phyloP scores from a whole-genome alignment of 2,329 filamentous ascomycete species.

The Alternaria longipes region DNA sequence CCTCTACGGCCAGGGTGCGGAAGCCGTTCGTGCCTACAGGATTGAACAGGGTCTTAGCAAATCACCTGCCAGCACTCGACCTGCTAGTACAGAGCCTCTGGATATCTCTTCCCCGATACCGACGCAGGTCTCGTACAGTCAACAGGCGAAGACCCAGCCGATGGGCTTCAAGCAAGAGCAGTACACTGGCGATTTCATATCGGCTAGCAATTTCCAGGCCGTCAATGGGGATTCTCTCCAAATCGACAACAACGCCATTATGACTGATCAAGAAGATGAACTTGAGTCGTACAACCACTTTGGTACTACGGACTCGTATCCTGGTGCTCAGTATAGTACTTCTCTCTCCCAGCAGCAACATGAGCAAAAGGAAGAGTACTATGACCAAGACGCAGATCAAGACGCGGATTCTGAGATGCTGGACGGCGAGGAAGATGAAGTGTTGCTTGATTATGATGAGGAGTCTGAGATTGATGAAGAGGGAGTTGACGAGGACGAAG shows the following conservation, averaged over 20 bases:
- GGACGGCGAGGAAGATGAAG: slow-evolving; percentile 21
- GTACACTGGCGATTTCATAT: slow-evolving; percentile 23
- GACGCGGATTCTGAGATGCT: slow-evolving; percentile 27
- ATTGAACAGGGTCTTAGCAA: slow-evolving; percentile 28
- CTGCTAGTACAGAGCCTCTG: slow-evolving; percentile 31
- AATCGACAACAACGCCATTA: slow-evolving; percentile 18
- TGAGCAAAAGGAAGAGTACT: slow-evolving; percentile 3
- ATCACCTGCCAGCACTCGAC: slow-evolving; percentile 25
- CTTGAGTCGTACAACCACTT: slow-evolving; percentile 11
- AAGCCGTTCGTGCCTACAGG: slow-evolving; percentile 42
- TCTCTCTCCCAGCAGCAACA: neutral
- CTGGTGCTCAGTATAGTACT: slow-evolving; percentile 5
- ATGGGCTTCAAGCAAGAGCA: slow-evolving; percentile 18
- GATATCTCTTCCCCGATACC: slow-evolving; percentile 36
- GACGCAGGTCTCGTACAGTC: slow-evolving; percentile 30
- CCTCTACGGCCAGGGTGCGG: slow-evolving; percentile 46
- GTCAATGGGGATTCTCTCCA: slow-evolving; percentile 15
- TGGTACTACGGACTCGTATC: slow-evolving; percentile 8
- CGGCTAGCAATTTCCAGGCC: slow-evolving; percentile 16
- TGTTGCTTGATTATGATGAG: slow-evolving; percentile 11
- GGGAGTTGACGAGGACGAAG: neutral
- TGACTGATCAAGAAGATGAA: slow-evolving; percentile 23
- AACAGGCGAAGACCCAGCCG: slow-evolving; percentile 16
- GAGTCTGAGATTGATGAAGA: slow-evolving; percentile 10
- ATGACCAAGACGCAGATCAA: slow-evolving; percentile 5